Base-by-base conservation (phyloP, 2,329 filamentous ascomycete species). In the Pyricularia pennisetigena region DNA sequence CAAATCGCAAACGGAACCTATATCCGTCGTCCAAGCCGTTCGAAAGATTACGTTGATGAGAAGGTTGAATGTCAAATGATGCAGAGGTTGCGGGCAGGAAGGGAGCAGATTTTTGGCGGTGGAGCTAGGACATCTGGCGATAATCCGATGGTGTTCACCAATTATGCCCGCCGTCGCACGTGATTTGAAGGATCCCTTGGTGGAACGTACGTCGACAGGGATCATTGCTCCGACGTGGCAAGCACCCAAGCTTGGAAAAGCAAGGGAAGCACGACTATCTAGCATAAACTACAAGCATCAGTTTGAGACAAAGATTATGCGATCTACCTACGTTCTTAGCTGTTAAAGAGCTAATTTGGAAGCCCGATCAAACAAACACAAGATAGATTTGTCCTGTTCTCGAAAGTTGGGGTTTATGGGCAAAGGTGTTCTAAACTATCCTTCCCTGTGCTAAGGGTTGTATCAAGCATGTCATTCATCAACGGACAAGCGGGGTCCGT, bases 131-230 rank as follows among this genome's bases (percentile, higher is more conserved):
- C 24, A 62, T 62, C 59, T 62, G 59, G 59, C 59, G 59, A 62
- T 62, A 62, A 62, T 62, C 59, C 59, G 59, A 62, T 62, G 59
- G 59, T 62, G 59, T 62, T 62, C 59, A 62, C 59, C 59, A 62
- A 62, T 26, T 62, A 28, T 28, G 59, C 59, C 59, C 59, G 59
- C 59, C 59, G 59, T 28, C 10, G 59, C 59, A 62, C 59, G 59
- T 62, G 59, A 62, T 62, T 28, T 29, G 26, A 28, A 62, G 59
- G 59, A 26, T 62, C 59, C 59, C 59, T 28, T 61, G 57, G 23
- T 16, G 57, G 20, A 28, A 28, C 57, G 23, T 8, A 24, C 32
- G 41, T n/a, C 20, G 41, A 54, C 41, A 54, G 41, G 41, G 41
- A 54, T 54, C 20, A 54, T 54, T 4, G 41, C 20, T 54, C 20